Evolutionary conservation across 495 filamentous ascomycete species (phyloP).

Genomic region (Podospora pseudocomata): DNA sequence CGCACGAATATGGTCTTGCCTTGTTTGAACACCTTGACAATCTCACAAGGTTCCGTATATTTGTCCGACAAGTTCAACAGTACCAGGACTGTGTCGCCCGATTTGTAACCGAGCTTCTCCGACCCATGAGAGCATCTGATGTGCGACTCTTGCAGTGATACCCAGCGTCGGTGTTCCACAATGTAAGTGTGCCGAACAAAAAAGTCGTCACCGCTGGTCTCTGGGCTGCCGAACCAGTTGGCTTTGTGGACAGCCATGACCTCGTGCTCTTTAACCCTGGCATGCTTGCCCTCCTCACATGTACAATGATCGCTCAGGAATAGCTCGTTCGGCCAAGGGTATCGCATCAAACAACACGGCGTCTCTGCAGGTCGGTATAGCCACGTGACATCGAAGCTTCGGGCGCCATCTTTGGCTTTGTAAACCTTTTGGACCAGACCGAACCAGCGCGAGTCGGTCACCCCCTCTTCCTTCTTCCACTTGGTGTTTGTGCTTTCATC

Average conservation of each 20-base stretch:
- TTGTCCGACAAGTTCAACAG: conserved; percentile 12
- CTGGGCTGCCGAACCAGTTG: conserved; percentile 51
- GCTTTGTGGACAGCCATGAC: conserved; percentile 53
- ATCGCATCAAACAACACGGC: conserved; percentile 57
- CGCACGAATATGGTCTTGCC: conserved; percentile 29
- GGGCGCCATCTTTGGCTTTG: conserved; percentile 29
- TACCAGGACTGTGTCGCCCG: conserved; percentile 57
- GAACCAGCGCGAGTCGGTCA: conserved; percentile 53
- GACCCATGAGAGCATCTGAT: conserved; percentile 36
- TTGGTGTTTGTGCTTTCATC: conserved; percentile 38
- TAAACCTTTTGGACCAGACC: conserved; percentile 60
- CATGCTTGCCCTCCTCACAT: conserved; percentile 45
- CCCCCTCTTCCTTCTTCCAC: conserved; percentile 52
- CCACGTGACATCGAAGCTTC: conserved; percentile 62
- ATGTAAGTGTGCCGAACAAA: conserved; percentile 67
- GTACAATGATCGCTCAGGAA: conserved; percentile 77
- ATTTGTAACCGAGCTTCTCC: conserved; percentile 28
- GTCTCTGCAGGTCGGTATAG: conserved; percentile 67
- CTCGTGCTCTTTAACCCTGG: conserved; percentile 46
- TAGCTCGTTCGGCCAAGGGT: conserved; percentile 65
- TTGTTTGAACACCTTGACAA: conserved; percentile 44
- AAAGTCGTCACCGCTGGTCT: conserved; percentile 43
- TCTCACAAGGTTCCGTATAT: conserved; percentile 50
- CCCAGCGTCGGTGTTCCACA: conserved; percentile 45
- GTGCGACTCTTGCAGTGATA: conserved; percentile 50